Base-by-base conservation (phyloP, 2,329 filamentous ascomycete genomes). In the Pyrenophora teres region DNA sequence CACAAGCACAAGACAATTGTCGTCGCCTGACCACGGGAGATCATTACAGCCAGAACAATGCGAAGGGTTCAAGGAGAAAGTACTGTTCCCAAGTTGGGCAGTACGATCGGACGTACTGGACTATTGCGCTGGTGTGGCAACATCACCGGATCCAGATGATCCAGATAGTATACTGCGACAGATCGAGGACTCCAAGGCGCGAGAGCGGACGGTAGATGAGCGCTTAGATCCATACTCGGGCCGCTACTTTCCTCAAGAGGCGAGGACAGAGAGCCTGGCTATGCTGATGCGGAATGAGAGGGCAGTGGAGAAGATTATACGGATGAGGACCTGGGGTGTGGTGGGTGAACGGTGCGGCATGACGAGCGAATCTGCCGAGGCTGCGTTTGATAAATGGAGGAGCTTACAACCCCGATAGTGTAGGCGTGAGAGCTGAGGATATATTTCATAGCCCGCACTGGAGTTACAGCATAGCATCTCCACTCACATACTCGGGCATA, bases 21-120 rank as follows among this genome's bases (percentile, higher is more conserved):
- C 80, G 35, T 75, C 83, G 0, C 64, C 77, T 3, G 46, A 40
- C 25, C 74, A 77, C 3, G 78, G 76, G 31, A 63, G 74, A 49
- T 77, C 80, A 33, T 85, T 94, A 52, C 81, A 87, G 10, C 63
- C 82, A 0, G 62, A 76, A 2, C 79, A 88, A 23, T 97, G 93
- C 69, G 77, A 80, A 35, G 69, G 70, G 0, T 97, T 97, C 74
- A 90, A 90, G 61, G 79, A 90, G 10, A 79, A 84, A 19, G 85
- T 95, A 1, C 77, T 99, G 2, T 96, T 97, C 63, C 90, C 92
- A 0, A 88, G 89, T 21, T 99, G 94, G 94, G 87, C 93, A 64
- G 81, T 83, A 3, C 84, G 94, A 32, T 87, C 87, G 13, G 87
- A 95, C 67, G 88, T 97, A 1, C 78, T 97, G 47, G 89, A 86